Evolutionary conservation across 2,329 filamentous ascomycete species (phyloP), one percentile per base, ranked within the genome.

Genomic region (Colletotrichum gigasporum): DNA sequence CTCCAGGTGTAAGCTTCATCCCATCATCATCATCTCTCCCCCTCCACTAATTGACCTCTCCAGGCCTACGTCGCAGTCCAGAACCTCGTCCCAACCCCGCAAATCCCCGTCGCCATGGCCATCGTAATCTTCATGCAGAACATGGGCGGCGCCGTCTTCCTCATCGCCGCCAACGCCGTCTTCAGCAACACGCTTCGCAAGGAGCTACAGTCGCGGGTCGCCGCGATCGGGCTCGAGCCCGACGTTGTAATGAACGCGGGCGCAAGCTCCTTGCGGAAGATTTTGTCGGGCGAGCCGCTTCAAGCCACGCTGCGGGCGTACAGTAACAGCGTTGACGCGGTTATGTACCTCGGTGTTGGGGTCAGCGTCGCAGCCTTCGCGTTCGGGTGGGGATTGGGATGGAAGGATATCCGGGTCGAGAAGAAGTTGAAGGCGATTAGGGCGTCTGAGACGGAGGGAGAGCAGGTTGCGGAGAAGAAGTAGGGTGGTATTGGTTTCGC

Each of bases 361-460:
- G 56, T 75, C 22, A 71, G 72, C 5, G 70, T 67, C 20, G 67
- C 53, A 3, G 68, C 71, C 53, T 76, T 82, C 20, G 20, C 79
- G 0, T 72, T 75, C 5, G 71, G 74, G 1, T 80, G 77, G 68
- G 82, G 80, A 0, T 75, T 84, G 67, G 83, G 82, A 2, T 83
- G 79, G 75, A 77, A 76, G 20, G 78, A 80, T 66, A 73, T 84
- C 28, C 77, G 80, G 34, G 78, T 78, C 67, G 75, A 74, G 61
- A 58, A 67, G 3, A 56, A 56, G 0, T 14, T 56, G 1, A 47
- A 48, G 5, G 41, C 53, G 6, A 32, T 56, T 5, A 18, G 7
- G 24, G 45, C 26, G 16, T 41, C 51, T 0, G 42, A 48, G 26
- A 28, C 16, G 26, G 53, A 48, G 5, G 28, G 20, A 0, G 34